Percentiles rank a stretch among this genome's conserved stretches.
Evolutionary conservation across 1,284 basidiomycete species (phyloP).

Genomic region (Marasmius oreades): DNA sequence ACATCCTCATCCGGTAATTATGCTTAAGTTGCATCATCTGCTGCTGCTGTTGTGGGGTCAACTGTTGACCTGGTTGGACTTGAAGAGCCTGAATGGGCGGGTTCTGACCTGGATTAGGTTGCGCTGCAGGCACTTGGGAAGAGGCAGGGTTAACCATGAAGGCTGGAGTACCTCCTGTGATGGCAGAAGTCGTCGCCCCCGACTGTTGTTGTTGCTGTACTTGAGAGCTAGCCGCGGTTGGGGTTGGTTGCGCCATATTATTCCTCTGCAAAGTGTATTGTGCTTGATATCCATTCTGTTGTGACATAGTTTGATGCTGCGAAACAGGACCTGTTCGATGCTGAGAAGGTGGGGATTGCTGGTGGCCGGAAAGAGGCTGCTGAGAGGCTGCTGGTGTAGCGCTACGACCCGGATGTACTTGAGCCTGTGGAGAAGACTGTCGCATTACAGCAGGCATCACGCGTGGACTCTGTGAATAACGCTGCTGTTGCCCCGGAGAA

Average conservation of each 20-base stretch:
- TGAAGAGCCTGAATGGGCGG: conserved; percentile 5
- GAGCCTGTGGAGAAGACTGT: not conserved
- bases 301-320: not conserved
- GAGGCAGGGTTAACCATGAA: too few relatives aligned
- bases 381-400: conserved; percentile 5
- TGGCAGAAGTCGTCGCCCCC: too few relatives aligned
- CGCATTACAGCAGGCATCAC: not conserved
- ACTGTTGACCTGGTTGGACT: not conserved
- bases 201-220: too few relatives aligned
- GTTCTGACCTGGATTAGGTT: not conserved
- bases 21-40: not conserved
- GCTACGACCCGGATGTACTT: conserved; percentile 19
- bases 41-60: not conserved
- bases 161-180: too few relatives aligned
- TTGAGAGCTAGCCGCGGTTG: too few relatives aligned
- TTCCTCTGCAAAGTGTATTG: too few relatives aligned
- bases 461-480: conserved; percentile 7
- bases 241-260: not conserved
- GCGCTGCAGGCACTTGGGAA: too few relatives aligned
- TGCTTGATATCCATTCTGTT: conserved; percentile 3
- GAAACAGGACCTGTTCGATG: not conserved
- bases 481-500: not conserved
- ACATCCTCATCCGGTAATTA: not conserved
- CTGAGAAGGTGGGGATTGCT: conserved; percentile 6
- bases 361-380: not conserved